A percentile compares a stretch with the other conserved stretches of the same genome.
phyloP scores from a whole-genome alignment of 1,284 basidiomycete species.

The Rhodotorula sp. region DNA sequence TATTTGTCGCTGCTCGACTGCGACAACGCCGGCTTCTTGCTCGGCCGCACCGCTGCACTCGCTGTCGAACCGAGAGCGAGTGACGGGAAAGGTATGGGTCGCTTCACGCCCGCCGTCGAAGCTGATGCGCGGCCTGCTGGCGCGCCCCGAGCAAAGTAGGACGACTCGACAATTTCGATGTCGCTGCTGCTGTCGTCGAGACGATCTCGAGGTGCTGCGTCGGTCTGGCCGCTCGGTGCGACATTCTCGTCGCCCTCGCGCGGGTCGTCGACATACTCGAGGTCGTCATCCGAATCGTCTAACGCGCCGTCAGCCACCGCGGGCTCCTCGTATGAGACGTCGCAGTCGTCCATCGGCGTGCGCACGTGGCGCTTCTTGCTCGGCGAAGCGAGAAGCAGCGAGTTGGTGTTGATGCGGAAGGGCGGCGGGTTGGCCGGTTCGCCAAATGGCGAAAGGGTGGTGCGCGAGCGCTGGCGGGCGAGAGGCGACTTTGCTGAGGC shows the following conservation, averaged over 20 bases:
- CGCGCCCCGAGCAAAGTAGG: neutral
- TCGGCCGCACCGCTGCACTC: too few relatives aligned
- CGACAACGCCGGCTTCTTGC: conserved; percentile 2
- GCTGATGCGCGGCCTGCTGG: neutral
- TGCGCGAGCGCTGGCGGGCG: neutral
- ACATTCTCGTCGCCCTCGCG: neutral
- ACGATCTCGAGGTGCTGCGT: too few relatives aligned
- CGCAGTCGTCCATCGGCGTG: conserved; percentile 1
- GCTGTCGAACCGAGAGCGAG: neutral
- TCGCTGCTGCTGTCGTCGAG: conserved; percentile 9
- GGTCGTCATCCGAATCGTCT: neutral
- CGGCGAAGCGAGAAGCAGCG: conserved; percentile 7
- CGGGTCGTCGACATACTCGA: conserved; percentile 7
- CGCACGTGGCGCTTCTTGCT: conserved; percentile 6
- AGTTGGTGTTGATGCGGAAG: conserved; percentile 19
- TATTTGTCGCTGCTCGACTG: conserved; percentile 3
- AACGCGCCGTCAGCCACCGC: neutral
- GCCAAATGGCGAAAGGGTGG: neutral
- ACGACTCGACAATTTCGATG: conserved; percentile 8
- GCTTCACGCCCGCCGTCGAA: neutral
- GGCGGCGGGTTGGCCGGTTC: neutral
- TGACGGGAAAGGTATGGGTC: neutral
- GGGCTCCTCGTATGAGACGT: conserved; percentile 5
- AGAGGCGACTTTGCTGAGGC: neutral
- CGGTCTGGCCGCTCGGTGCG: too few relatives aligned